These are phyloP conservation scores for Rhypophila decipiens DNA, from an alignment of 495 filamentous ascomycete genomes.

Conservation along the genomic window DNA sequence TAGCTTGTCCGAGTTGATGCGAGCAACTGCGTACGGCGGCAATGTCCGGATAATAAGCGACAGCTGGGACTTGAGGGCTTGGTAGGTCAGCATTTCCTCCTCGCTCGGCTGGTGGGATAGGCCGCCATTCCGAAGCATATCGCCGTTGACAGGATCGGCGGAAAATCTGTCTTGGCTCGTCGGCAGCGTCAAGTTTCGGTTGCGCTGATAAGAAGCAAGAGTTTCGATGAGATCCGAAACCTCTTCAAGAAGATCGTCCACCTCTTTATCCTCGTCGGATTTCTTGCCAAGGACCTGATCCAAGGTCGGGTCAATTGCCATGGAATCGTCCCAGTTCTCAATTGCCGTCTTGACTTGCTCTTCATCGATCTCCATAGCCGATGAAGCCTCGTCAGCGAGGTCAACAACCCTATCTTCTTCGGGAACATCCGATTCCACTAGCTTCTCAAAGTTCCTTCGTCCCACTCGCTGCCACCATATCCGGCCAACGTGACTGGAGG, in stretches of 20 bases:
- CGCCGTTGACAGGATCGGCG: slow-evolving; percentile 42
- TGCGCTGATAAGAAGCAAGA: slow-evolving; percentile 77
- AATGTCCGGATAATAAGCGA: slow-evolving; percentile 63
- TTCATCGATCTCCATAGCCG: slow-evolving; percentile 35
- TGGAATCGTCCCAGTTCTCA: slow-evolving; percentile 43
- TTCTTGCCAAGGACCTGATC: slow-evolving; percentile 46
- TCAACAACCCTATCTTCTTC: slow-evolving; percentile 33
- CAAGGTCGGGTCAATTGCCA: slow-evolving; percentile 43
- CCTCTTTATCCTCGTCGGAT: slow-evolving; percentile 51
- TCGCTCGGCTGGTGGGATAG: slow-evolving; percentile 45
- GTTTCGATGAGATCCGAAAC: slow-evolving; percentile 81
- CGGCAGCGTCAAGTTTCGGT: slow-evolving; percentile 61
- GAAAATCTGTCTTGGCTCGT: slow-evolving; percentile 42
- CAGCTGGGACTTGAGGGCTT: slow-evolving; percentile 67
- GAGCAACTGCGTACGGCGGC: slow-evolving; percentile 81
- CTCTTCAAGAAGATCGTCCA: slow-evolving; percentile 68
- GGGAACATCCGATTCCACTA: slow-evolving; percentile 32
- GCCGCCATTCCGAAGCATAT: slow-evolving; percentile 45
- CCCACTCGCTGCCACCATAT: slow-evolving; percentile 88
- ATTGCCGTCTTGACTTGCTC: slow-evolving; percentile 40
- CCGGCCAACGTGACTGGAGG: slow-evolving; percentile 60
- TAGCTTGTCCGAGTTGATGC: slow-evolving; percentile 76
- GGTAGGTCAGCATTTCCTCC: slow-evolving; percentile 67
- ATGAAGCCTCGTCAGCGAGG: slow-evolving; percentile 6
- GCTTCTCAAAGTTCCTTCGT: slow-evolving; percentile 46